These are phyloP conservation scores for Dryas drummondii DNA, from an alignment of 306 rosid genomes.

Conservation along the genomic window DNA sequence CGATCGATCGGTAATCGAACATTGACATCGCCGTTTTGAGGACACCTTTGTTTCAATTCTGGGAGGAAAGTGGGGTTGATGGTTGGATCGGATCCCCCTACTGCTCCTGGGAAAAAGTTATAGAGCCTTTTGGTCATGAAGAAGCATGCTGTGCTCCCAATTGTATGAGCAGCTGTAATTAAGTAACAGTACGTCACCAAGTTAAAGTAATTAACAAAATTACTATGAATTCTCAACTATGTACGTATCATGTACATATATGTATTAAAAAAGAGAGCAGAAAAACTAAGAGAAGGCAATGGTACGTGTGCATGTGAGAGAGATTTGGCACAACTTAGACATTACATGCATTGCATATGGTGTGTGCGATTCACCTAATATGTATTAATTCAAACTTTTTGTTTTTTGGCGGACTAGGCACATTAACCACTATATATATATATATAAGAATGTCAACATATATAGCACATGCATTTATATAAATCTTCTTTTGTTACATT, in stretches of 20 bases:
- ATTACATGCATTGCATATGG: no score
- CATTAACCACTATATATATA: no score
- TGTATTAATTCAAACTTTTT: no score
- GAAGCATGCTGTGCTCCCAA: constrained; percentile 94
- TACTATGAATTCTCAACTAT: background rate
- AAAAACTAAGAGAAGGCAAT: no score
- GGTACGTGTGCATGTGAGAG: no score
- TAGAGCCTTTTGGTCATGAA: constrained; percentile 71
- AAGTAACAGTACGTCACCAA: background rate
- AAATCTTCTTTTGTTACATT: no score
- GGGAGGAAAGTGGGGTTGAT: constrained; percentile 51
- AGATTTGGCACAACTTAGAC: no score
- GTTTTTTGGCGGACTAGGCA: no score
- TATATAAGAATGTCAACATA: no score
- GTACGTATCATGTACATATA: background rate
- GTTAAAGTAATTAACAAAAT: background rate
- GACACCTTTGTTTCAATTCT: constrained; percentile 47
- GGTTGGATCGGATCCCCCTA: constrained; percentile 65
- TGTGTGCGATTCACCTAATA: no score
- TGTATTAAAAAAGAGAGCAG: no score
- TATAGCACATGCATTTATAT: no score
- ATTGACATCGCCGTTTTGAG: constrained; percentile 52
- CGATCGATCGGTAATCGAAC: constrained; percentile 50
- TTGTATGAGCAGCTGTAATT: constrained; percentile 76
- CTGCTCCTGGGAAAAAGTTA: constrained; percentile 54